phyloP scores from a whole-genome alignment of 331 rosid genomes.

The Pyracantha coccinea region DNA sequence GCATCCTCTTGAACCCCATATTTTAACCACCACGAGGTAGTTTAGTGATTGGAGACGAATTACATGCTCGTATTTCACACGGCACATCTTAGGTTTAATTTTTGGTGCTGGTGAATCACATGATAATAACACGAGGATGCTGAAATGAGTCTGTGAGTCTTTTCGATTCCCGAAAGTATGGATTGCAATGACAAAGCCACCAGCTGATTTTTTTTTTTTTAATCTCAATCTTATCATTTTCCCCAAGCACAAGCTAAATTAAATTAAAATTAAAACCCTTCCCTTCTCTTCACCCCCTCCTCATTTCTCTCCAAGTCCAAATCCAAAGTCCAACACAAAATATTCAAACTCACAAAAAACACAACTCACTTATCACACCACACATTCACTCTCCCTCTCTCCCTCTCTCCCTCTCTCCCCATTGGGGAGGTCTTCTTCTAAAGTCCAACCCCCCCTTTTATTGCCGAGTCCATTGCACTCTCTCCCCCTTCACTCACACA shows the following conservation, averaged over 20 bases:
- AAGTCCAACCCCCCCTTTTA: constrained; percentile 39
- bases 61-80: too few species aligned
- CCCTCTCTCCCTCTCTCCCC: too few species aligned
- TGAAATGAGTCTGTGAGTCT: too few species aligned
- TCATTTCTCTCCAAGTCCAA: neutral
- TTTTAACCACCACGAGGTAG: neutral
- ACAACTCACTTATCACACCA: neutral
- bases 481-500: constrained; percentile 16
- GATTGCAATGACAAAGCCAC: too few species aligned
- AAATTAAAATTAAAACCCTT: too few species aligned
- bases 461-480: constrained; percentile 65
- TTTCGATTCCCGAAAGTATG: too few species aligned
- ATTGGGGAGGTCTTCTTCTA: constrained; percentile 31
- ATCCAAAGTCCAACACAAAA: neutral
- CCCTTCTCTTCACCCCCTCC: neutral
- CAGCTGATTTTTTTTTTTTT: too few species aligned
- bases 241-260: too few species aligned
- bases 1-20: neutral
- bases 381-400: neutral
- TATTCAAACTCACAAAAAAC: neutral
- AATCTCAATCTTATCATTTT: neutral
- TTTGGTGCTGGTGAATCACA: too few species aligned
- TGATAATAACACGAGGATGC: too few species aligned
- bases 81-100: too few species aligned
- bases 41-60: too few species aligned